Evolutionary conservation across 2,329 filamentous ascomycete species (phyloP), one percentile per base, ranked within the genome.

Genomic region (Pyrenochaeta sp.): DNA sequence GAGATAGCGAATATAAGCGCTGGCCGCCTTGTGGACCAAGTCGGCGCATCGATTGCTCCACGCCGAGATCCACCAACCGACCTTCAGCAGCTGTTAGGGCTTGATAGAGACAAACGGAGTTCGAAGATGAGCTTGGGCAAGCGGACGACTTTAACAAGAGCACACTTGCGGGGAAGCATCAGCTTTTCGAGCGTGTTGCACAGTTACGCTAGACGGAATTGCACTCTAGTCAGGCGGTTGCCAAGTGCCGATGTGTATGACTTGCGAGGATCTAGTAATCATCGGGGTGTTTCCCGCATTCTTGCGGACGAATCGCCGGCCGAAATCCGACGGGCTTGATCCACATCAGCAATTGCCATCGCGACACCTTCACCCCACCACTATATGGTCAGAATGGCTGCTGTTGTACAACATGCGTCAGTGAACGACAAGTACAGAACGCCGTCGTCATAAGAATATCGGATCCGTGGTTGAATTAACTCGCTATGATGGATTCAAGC

Each of bases 371-470:
- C 56, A 49, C 58, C 59, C 60, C 58, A n/a, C n/a, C n/a, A 47
- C 61, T 67, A 69, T 68, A 64, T 67, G 67, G 67, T 59, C 51
- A 53, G 28, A 35, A 54, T 58, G 46, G 42, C 50, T 49, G 51
- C 61, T 58, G 36, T 31, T 47, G 51, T 50, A 43, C 44, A 51
- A 40, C 28, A 53, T 53, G 52, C 36, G 34, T 48, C 37, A 51
- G 43, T 51, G 40, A 41, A 43, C 48, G 41, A 48, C 36, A 41
- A 31, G 21, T 23, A 26, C 17, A 9, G 23, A 22, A 29, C 29
- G 21, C 43, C 37, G 31, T 30, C 21, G 32, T 35, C 20, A 21
- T 32, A 27, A n/a, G 35, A 17, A 24, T 3, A 27, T 9, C 35
- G 9, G 10, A 18, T 26, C 19, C 24, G 7, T 15, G n/a, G 13